Conservation (phyloP, 2,329 filamentous ascomycete species). For the Xylariales sp. region DNA sequence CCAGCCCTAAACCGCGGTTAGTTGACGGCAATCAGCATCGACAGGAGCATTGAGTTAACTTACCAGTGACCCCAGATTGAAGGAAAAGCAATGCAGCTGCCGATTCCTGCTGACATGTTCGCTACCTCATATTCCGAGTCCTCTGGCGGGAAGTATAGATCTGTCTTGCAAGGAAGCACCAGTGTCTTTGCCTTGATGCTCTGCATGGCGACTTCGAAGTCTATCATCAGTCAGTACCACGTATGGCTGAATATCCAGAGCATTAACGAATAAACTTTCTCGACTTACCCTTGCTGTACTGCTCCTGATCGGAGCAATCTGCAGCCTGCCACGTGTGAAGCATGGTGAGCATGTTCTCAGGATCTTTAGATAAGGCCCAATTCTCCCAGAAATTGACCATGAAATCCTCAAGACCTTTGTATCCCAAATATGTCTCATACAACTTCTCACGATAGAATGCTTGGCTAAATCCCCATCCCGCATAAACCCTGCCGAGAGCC, state of each 20-base stretch:
- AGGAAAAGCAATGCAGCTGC: conserved; percentile 31
- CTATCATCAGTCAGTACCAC: conserved; percentile 10
- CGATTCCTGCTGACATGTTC: conserved; percentile 30
- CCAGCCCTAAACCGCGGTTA: conserved; percentile 43
- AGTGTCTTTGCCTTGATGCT: conserved; percentile 68
- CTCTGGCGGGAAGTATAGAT: conserved; percentile 78
- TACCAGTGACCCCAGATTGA: conserved; percentile 40
- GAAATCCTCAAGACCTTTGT: conserved; percentile 66
- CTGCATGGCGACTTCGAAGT: conserved; percentile 62
- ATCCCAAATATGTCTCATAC: conserved; percentile 62
- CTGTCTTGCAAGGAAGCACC: conserved; percentile 67
- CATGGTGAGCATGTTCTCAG: neutral
- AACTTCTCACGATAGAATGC: conserved; percentile 70
- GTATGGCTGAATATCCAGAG: neutral
- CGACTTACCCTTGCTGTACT: conserved; percentile 49
- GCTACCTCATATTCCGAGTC: conserved; percentile 72
- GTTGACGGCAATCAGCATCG: neutral
- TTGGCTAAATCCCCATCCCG: conserved; percentile 77
- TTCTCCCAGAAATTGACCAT: conserved; percentile 38
- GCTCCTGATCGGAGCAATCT: conserved; percentile 64
- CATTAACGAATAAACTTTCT: neutral
- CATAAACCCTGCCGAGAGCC: conserved; percentile 70
- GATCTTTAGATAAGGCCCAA: neutral
- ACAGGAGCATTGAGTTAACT: conserved; percentile 2
- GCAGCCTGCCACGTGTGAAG: conserved; percentile 62